Base-by-base conservation (phyloP, 2,329 filamentous ascomycete species). In the Fusarium lyarnte region DNA sequence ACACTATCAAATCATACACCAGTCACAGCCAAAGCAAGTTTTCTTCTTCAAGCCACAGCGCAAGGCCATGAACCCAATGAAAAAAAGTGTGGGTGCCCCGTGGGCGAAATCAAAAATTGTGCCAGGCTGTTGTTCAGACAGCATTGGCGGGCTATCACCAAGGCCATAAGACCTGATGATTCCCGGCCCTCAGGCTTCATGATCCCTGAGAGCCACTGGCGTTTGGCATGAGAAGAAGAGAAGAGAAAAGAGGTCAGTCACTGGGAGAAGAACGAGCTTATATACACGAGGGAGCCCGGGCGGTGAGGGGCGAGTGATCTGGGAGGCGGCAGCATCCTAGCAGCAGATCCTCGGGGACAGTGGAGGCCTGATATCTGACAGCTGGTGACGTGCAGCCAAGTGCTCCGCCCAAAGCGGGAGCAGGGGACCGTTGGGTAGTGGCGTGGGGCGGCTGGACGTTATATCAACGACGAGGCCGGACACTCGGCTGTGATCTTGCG, bases 41-140 rank as follows among this genome's bases (percentile, higher is more conserved):
- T 58, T 74, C 70, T 72, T 75, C 73, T 75, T 75, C 73, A 62
- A 75, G 70, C 9, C 73, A 43, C 27, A 31, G 59, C 62, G 31
- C 64, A 49, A 70, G 57, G 64, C 73, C 29, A 35, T 43, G 38
- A 55, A 45, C 68, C 29, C 58, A 75, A 75, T 75, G 73, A 74
- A 75, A 74, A 38, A 19, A 17, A 53, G 39, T 19, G 19, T 36
- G 31, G 35, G 36, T 53, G 49, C 19, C 49, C 38, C 23, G 8
- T 38, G 19, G 29, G n/a, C 16, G 23, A 23, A 39, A 66, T 31
- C 62, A 73, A 75, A 75, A 73, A 71, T 65, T 73, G n/a, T 1
- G 36, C 16, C 42, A 70, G 61, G 67, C 62, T 45, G 33, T 2
- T 36, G 5, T 36, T 23, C 13, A 33, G 33, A n/a, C 33, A 33